Conservation (phyloP, 2,329 filamentous ascomycete genomes). For the Aspergillus eucalypticola region DNA sequence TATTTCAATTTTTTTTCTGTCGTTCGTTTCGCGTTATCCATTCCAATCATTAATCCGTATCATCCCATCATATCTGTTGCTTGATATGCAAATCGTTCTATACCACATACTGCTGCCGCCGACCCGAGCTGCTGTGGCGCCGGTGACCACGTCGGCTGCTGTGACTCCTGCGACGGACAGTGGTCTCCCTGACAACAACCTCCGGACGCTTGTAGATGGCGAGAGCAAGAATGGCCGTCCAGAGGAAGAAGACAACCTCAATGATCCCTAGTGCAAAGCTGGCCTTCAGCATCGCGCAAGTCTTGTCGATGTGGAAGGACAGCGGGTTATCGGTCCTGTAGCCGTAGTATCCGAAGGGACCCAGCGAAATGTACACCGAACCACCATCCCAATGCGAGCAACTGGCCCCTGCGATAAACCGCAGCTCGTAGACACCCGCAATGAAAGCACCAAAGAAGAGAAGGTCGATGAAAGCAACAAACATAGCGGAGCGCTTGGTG, state of each 20-base stretch:
- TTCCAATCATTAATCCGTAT: conserved; percentile 8
- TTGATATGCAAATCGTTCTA: conserved; percentile 10
- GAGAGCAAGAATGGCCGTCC: conserved; percentile 70
- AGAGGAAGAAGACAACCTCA: conserved; percentile 76
- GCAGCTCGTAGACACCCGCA: conserved; percentile 59
- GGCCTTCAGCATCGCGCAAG: conserved; percentile 90
- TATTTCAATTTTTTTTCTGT: background rate
- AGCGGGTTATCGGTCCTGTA: conserved; percentile 48
- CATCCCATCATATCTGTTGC: background rate
- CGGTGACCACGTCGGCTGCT: conserved; percentile 36
- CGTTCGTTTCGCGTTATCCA: background rate
- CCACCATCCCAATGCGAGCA: conserved; percentile 63
- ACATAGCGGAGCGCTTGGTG: conserved; percentile 59
- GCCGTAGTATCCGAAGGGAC: conserved; percentile 60
- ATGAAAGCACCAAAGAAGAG: conserved; percentile 66
- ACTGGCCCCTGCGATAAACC: conserved; percentile 60
- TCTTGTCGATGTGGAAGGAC: conserved; percentile 65
- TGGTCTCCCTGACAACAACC: conserved; percentile 43
- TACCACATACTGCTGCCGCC: conserved; percentile 34
- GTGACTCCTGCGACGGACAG: conserved; percentile 36
- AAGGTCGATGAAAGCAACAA: conserved; percentile 63
- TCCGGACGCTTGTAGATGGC: conserved; percentile 41
- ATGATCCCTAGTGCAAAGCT: conserved; percentile 88
- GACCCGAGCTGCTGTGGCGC: conserved; percentile 33
- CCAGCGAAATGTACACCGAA: conserved; percentile 60